phyloP scores from a whole-genome alignment of 495 filamentous ascomycete species.

The Haplographium delicatum region DNA sequence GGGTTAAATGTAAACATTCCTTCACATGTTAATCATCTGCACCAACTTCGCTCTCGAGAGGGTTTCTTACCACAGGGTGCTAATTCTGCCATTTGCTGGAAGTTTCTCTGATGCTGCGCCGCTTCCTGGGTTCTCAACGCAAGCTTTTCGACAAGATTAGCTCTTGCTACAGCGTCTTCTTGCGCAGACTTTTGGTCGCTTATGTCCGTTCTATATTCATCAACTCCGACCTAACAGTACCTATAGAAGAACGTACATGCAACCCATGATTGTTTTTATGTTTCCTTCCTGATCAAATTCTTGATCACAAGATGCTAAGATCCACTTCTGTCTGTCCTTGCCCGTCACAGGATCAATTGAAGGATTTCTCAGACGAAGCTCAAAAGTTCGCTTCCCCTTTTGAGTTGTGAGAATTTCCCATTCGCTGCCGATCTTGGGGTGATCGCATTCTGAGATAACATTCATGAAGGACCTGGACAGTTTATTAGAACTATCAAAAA shows the following conservation, averaged over 20 bases:
- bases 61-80: constrained; percentile 37
- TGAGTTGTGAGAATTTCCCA: constrained; percentile 15
- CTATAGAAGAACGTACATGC: constrained; percentile 9
- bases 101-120: constrained; percentile 60
- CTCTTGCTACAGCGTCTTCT: constrained; percentile 52
- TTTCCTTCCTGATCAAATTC: constrained; percentile 20
- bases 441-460: constrained; percentile 17
- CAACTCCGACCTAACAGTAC: background rate
- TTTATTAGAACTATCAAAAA: background rate
- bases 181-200: constrained; percentile 17
- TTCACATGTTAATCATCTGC: constrained; percentile 25
- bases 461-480: constrained; percentile 17
- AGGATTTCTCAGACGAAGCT: constrained; percentile 17
- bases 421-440: constrained; percentile 13
- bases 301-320: constrained; percentile 19
- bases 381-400: constrained; percentile 11
- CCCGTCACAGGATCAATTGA: constrained; percentile 19
- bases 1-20: constrained; percentile 66
- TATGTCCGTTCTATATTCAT: constrained; percentile 17
- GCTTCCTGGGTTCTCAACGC: constrained; percentile 61
- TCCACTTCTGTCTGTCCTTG: constrained; percentile 18
- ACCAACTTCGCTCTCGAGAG: background rate
- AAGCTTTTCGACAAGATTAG: constrained; percentile 59
- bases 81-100: constrained; percentile 68
- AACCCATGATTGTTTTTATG: constrained; percentile 22